phyloP scores from a whole-genome alignment of 2,329 filamentous ascomycete species.

The Clathrospora elynae region DNA sequence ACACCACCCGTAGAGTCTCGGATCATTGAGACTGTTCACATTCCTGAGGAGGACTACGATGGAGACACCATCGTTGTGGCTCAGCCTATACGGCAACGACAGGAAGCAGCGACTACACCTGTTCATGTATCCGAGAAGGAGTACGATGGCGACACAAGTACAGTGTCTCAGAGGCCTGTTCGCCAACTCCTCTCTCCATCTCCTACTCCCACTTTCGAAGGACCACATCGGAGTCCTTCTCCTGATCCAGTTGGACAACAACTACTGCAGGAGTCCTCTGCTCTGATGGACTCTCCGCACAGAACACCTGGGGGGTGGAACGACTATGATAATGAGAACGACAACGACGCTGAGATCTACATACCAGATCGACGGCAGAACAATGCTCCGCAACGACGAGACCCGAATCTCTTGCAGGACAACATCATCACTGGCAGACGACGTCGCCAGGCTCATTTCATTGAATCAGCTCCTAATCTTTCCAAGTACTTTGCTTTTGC shows the following conservation, averaged over 20 bases:
- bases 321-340: not conserved
- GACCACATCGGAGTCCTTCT: too few species aligned
- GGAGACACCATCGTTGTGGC: constrained; percentile 3
- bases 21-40: not conserved
- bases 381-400: not conserved
- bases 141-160: too few species aligned
- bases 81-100: not conserved
- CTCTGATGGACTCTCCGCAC: not conserved
- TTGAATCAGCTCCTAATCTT: not conserved
- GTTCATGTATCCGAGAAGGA: not conserved
- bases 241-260: not conserved
- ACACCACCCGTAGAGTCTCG: not conserved
- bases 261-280: not conserved
- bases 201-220: not conserved
- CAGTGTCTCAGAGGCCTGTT: too few species aligned
- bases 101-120: constrained; percentile 1
- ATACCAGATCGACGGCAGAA: not conserved
- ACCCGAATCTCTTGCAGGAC: constrained; percentile 3
- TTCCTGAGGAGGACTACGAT: not conserved
- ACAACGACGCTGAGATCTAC: not conserved
- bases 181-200: not conserved
- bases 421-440: constrained; percentile 5
- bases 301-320: not conserved
- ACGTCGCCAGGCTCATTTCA: constrained; percentile 1
- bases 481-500: constrained; percentile 8